Evolutionary conservation across 306 rosid species (phyloP), one percentile per base, ranked within the genome.

Genomic region (Trifolium fragiferum): DNA sequence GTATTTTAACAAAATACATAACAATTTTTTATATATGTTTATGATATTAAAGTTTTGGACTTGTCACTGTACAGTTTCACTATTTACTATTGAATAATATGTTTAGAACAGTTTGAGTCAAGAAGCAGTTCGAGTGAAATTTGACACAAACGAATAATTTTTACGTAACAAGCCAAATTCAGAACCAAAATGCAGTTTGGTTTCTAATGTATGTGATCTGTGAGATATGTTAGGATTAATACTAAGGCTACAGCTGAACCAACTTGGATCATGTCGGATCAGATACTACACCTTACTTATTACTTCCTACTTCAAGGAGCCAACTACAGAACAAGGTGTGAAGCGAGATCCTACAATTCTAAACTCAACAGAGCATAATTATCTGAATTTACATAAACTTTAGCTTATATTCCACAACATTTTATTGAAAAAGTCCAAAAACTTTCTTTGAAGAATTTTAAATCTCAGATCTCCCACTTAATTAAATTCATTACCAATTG

Each of bases 61-160:
- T 70, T 4, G 62, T 20, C 69, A 64, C 53, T 53, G 43, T 43
- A 21, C 33, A 53, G 41, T 30, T 63, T 37, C 58, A 37, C 63
- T n/a, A 50, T 35, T 55, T 46, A 59, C 32, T n/a, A 63, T 63
- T 16, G 32, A 74, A 50, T 16, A 9, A 16, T 16, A 40, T 15
- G 33, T 20, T 75, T 30, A 30, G 51, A 69, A 68, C 59, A 25
- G 65, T 66, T 41, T 66, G 66, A 59, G 72, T 30, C 50, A 23
- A 25, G 66, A 18, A 40, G 5, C 20, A 4, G 30, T 70, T 12
- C 6, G 4, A 41, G 21, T 40, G 38, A 54, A 51, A 67, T 72
- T 70, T 54, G 63, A 50, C 69, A 69, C 51, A 57, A 61, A 61
- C 11, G 35, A 50, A 66, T 21, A 54, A 43, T 21, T 20, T 23